Evolutionary conservation across 1,284 basidiomycete species (phyloP), one percentile per base, ranked within the genome.

Genomic region (Tausonia pullulans): DNA sequence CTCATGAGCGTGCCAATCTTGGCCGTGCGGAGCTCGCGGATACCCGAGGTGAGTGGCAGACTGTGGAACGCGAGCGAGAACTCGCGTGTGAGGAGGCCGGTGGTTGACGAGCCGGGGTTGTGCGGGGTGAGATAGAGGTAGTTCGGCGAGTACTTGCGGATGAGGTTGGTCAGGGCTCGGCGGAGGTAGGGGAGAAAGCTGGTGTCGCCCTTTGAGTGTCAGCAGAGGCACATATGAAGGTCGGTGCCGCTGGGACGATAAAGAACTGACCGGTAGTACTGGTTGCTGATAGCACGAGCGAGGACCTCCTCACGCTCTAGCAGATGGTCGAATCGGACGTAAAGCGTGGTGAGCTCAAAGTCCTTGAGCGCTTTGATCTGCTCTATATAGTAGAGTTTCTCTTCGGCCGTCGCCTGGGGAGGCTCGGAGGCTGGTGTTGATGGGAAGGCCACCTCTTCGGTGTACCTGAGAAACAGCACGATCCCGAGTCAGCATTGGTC

Each of bases 21-120:
- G 71, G 93, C 89, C 60, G 92, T 97, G 69, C 88, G 83, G 58
- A 99, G 79, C 69, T 96, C 90, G n/a, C 96, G 88, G 65, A 99
- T 98, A 8, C 94, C 93, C 48, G 87, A 88, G 8, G 94, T 90
- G 41, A 98, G 80, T 8, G 92, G 90, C n/a, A 99, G 81, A 72
- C 92, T 88, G 78, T 97, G 94, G 76, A 99, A 98, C 1, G 94
- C 92, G 67, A 98, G 84, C 71, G 84, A 87, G 76, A 99, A 99
- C 71, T 98, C 93, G 67, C 95, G 86, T 2, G 88, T 87, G 71
- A 88, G 87, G 11, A 95, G 82, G 69, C 90, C 90, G n/a, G 87
- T 84, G 0, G 87, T 87, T 71, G 75, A 65, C 50, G 72, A 72
- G 13, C 78, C 77, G 4, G 77, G 74, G 50, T 76, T 76, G 7